Evolutionary conservation across 2,329 filamentous ascomycete genomes (phyloP).

Genomic region (Tolypocladium tundrense): DNA sequence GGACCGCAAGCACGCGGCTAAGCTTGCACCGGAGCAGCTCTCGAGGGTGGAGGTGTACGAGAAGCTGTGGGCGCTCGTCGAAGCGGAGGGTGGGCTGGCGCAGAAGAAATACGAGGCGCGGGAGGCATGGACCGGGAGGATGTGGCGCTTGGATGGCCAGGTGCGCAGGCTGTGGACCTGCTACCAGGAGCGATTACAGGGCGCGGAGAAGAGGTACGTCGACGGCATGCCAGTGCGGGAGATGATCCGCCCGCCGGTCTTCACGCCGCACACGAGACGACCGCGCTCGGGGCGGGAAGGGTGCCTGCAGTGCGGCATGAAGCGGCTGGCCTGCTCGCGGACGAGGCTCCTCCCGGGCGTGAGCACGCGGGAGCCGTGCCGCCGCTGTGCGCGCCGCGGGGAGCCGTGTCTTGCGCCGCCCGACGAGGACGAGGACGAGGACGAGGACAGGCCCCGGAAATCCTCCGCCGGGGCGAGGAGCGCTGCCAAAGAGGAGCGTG

Average conservation of each 20-base stretch:
- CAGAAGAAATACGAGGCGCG: not conserved
- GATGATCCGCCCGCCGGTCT: constrained; percentile 5
- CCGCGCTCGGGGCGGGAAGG: not conserved
- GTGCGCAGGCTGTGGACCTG: constrained; percentile 5
- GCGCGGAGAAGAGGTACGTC: constrained; percentile 12
- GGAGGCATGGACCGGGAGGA: not conserved
- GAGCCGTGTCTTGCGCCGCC: not conserved
- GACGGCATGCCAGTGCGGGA: constrained; percentile 16
- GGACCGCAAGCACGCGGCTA: not conserved
- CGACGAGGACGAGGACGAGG: not conserved
- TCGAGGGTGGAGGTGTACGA: constrained; percentile 1
- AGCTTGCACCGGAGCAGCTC: not conserved
- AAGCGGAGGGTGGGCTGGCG: not conserved
- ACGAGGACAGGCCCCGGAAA: too few relatives aligned
- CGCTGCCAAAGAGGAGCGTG: not conserved
- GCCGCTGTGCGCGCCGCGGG: not conserved
- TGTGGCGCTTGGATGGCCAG: not conserved
- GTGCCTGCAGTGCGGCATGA: constrained; percentile 15
- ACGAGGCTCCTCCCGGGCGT: not conserved
- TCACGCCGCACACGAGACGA: constrained; percentile 4
- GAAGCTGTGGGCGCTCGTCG: not conserved
- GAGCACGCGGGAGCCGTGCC: not conserved
- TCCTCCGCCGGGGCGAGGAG: not conserved
- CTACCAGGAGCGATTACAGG: constrained; percentile 2
- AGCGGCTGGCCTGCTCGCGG: constrained; percentile 14